Conservation (phyloP, 1,284 basidiomycete genomes). For the Ustilago trichophora region DNA sequence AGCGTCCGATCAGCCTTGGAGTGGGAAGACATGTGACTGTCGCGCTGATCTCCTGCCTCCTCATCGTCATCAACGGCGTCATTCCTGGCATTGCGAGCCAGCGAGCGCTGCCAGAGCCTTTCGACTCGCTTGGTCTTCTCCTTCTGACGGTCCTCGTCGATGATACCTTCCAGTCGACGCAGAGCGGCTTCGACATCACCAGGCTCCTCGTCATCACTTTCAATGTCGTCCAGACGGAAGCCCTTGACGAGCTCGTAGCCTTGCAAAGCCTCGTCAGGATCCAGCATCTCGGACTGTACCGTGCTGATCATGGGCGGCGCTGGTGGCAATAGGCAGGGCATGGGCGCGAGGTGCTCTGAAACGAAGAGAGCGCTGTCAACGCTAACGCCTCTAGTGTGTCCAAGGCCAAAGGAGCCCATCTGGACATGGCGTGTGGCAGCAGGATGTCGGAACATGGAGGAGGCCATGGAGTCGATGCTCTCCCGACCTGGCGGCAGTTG, state of each 20-base stretch:
- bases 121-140: constrained; percentile 51
- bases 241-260: constrained; percentile 63
- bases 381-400: constrained; percentile 28
- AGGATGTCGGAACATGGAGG: constrained; percentile 27
- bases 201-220: constrained; percentile 59
- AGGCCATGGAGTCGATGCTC: constrained; percentile 52
- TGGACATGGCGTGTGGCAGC: constrained; percentile 12
- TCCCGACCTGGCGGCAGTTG: constrained; percentile 17
- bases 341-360: constrained; percentile 7
- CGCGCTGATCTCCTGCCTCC: not conserved
- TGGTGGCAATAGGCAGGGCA: not conserved
- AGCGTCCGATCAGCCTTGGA: constrained; percentile 23
- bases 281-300: constrained; percentile 57
- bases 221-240: constrained; percentile 52
- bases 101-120: constrained; percentile 46
- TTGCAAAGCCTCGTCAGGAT: constrained; percentile 58
- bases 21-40: constrained; percentile 12
- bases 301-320: constrained; percentile 44
- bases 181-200: constrained; percentile 61
- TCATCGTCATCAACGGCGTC: constrained; percentile 3
- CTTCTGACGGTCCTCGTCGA: constrained; percentile 58
- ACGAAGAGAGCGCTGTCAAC: constrained; percentile 29
- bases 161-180: constrained; percentile 57
- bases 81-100: constrained; percentile 31
- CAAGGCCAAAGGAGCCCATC: constrained; percentile 21